Evolutionary conservation across 805 yeast species (phyloP).

Genomic region (Hanseniaspora pseudoguilliermondii): DNA sequence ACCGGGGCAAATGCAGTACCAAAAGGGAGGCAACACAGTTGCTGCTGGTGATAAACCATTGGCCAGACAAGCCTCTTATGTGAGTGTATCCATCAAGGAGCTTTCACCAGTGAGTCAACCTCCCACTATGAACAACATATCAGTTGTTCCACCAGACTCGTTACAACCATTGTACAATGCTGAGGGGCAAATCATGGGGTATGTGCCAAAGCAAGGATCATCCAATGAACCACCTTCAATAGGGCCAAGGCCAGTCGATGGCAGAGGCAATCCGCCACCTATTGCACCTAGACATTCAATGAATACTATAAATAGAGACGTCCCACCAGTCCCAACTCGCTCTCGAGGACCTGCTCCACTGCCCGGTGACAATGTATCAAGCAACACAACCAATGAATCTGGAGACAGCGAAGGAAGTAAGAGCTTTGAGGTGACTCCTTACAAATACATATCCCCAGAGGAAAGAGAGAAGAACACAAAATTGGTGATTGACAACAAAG

Average conservation of each 20-base stretch:
- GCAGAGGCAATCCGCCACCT: not conserved
- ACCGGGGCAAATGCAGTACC: constrained; percentile 14
- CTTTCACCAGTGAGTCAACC: not conserved
- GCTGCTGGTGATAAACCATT: constrained; percentile 12
- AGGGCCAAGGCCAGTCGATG: constrained; percentile 9
- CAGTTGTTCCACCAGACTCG: constrained; percentile 11
- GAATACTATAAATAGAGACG: not conserved
- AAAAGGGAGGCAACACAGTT: constrained; percentile 1
- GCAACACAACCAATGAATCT: not conserved
- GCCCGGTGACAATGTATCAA: no score
- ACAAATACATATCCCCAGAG: constrained; percentile 8
- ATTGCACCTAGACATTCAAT: not conserved
- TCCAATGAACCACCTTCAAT: constrained; percentile 12
- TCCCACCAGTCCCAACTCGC: not conserved
- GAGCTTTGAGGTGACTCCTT: constrained; percentile 9
- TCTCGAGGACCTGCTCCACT: no score
- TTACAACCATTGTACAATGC: constrained; percentile 12
- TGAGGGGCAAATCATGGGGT: constrained; percentile 10
- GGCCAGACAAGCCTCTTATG: constrained; percentile 12
- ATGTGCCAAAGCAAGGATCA: constrained; percentile 14
- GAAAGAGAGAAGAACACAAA: constrained; percentile 2
- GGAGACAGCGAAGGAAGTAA: not conserved
- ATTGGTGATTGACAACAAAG: constrained; percentile 1
- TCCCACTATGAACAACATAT: constrained; percentile 6
- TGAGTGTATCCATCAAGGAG: constrained; percentile 2